phyloP scores from a whole-genome alignment of 164 flowering plant species.

The Vitis vinifera region DNA sequence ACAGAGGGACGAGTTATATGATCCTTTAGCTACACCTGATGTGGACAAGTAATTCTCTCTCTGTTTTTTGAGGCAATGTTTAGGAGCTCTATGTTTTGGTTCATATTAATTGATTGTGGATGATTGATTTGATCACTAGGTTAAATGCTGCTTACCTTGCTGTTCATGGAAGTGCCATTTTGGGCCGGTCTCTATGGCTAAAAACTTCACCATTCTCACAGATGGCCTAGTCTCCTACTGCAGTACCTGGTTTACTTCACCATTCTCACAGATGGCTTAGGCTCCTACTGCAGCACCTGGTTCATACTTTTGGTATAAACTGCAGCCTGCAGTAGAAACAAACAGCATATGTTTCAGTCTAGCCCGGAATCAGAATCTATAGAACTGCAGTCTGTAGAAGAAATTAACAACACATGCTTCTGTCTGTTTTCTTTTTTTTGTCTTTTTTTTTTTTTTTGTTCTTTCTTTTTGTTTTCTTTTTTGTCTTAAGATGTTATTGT shows the following conservation, averaged over 20 bases:
- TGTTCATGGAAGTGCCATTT: slow-evolving; percentile 74
- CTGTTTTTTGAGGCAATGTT: not conserved
- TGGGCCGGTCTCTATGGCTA: slow-evolving; percentile 80
- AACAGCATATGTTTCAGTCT: too few relatives aligned
- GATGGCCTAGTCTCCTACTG: slow-evolving; percentile 23
- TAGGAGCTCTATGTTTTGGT: slow-evolving; percentile 4
- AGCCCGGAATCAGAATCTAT: too few relatives aligned
- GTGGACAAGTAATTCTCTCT: slow-evolving; percentile 67
- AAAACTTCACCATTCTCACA: slow-evolving; percentile 56
- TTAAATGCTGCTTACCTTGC: slow-evolving; percentile 78
- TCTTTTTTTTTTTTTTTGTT: too few relatives aligned
- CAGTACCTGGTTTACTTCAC: too few relatives aligned
- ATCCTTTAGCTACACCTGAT: slow-evolving; percentile 91
- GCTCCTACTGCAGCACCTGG: not conserved
- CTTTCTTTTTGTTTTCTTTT: too few relatives aligned
- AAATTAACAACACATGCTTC: too few relatives aligned
- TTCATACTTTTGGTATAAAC: not conserved
- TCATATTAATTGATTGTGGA: not conserved
- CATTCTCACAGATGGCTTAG: too few relatives aligned
- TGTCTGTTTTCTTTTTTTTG: too few relatives aligned
- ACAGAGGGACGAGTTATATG: slow-evolving; percentile 69
- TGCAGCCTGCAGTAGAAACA: not conserved
- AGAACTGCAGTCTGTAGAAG: too few relatives aligned
- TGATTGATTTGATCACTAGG: slow-evolving; percentile 33
- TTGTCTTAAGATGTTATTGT: too few relatives aligned